Conservation (phyloP, 495 filamentous ascomycete genomes). For the Barbatosphaeria neglecta region DNA sequence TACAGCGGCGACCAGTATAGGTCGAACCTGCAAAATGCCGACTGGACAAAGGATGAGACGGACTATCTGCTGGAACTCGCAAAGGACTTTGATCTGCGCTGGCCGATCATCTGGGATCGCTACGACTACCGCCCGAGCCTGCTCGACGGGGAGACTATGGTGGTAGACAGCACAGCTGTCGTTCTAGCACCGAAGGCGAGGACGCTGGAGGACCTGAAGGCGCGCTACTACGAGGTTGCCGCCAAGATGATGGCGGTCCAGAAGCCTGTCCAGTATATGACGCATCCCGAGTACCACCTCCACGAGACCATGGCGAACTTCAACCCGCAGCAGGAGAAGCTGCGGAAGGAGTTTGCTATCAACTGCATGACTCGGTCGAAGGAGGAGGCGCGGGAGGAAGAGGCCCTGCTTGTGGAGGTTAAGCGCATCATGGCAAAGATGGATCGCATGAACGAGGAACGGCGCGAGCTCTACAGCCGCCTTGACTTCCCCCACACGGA, state of each 20-base stretch:
- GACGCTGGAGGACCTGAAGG: slow-evolving; percentile 82
- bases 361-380: slow-evolving; percentile 65
- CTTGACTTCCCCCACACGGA: slow-evolving; percentile 68
- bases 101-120: slow-evolving; percentile 84
- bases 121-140: slow-evolving; percentile 61
- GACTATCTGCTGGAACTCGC: slow-evolving; percentile 72
- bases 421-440: slow-evolving; percentile 77
- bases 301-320: slow-evolving; percentile 81
- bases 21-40: slow-evolving; percentile 51
- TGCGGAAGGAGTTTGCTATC: slow-evolving; percentile 74
- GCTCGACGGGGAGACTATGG: slow-evolving; percentile 15
- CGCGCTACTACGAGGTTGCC: slow-evolving; percentile 77
- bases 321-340: slow-evolving; percentile 61
- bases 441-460: slow-evolving; percentile 72
- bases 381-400: slow-evolving; percentile 84
- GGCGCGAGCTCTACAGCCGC: slow-evolving; percentile 77
- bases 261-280: slow-evolving; percentile 77
- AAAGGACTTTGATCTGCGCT: slow-evolving; percentile 70
- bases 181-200: slow-evolving; percentile 37
- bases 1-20: slow-evolving; percentile 85
- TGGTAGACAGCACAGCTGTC: slow-evolving; percentile 31
- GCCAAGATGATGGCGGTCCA: slow-evolving; percentile 75
- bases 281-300: slow-evolving; percentile 60
- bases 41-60: slow-evolving; percentile 88
- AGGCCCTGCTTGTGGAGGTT: slow-evolving; percentile 74